Evolutionary conservation across 176 grass and related monocot genomes (phyloP).

Genomic region (Dactylis glomerata): DNA sequence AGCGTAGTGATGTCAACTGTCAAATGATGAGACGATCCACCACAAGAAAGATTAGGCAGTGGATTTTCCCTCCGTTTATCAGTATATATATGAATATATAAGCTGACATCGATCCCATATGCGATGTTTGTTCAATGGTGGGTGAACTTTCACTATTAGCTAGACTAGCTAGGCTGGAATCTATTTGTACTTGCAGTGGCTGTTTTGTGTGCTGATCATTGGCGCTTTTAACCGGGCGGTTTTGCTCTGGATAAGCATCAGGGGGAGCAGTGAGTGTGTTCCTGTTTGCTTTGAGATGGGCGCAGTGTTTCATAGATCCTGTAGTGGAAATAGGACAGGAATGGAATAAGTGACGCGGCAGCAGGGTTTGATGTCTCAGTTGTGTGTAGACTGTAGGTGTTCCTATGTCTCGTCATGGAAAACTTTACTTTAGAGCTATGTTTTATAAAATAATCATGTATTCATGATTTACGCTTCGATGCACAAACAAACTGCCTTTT

Average conservation of each 20-base stretch:
- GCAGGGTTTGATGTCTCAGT: neutral
- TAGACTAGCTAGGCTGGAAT: conserved; percentile 3
- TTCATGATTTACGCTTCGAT: too few species aligned
- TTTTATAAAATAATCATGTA: neutral
- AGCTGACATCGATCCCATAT: neutral
- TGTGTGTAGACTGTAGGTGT: neutral
- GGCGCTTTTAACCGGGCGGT: neutral
- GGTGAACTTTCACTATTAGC: conserved; percentile 10
- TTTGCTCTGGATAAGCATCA: conserved; percentile 33
- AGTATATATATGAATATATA: neutral
- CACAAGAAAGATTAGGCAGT: neutral
- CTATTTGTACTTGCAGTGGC: conserved; percentile 29
- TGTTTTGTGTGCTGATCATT: conserved; percentile 34
- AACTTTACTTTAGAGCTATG: neutral
- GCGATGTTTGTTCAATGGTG: neutral
- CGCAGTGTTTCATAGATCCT: neutral
- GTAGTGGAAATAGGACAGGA: neutral
- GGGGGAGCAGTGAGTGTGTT: neutral
- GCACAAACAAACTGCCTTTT: too few species aligned
- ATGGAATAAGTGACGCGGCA: neutral
- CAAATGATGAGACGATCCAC: conserved; percentile 39
- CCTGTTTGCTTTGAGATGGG: neutral
- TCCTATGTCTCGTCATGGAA: neutral
- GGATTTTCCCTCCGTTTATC: neutral
- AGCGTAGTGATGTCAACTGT: conserved; percentile 31